Base-by-base conservation (phyloP, 169 alveolate species). In the Miamiensis avidus region DNA sequence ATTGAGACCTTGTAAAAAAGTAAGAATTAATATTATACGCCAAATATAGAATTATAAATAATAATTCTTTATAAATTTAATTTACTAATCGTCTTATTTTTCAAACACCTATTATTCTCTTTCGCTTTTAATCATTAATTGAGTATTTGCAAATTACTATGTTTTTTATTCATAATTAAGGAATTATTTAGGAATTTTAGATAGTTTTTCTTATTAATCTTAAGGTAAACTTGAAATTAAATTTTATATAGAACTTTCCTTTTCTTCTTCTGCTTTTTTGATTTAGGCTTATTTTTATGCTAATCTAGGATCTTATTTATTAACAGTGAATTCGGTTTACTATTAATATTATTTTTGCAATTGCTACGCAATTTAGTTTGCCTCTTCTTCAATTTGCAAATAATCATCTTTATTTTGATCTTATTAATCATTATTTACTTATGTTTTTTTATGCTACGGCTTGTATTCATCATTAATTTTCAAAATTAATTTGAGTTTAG, bases 391-490 rank as follows among this genome's bases (percentile, higher is more conserved):
- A 73, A 73, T 79, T 64, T 65, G 28, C 64, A 49, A 34, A 34
- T 79, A 34, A 49, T 79, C 31, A 28, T 29, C 29, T 49, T 34
- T 34, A 28, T 79, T 33, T 30, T 27, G 16, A n/a, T 79, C 33
- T 65, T n/a, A 25, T 49, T 79, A 25, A 28, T 79, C 15, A n/a
- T 79, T 29, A 0, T 69, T 34, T 30, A 32, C 65, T 33, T 31
- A 32, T 0, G 28, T 6, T 30, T 77, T 29, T 74, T 78, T 78
- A 72, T 85, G 16, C 34, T 79, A 29, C 29, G 82, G 32, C 69
- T 82, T 72, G 64, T 86, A 86, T 32, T 86, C 90, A 65, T 79
- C 73, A 86, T 86, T 86, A 16, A 86, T 76, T 82, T 86, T 86
- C 25, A 76, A 33, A 64, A 74, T 32, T 33, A 86, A 74, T 81